Conservation (phyloP, 306 rosid genomes). For the Cucurbita argyrosperma region DNA sequence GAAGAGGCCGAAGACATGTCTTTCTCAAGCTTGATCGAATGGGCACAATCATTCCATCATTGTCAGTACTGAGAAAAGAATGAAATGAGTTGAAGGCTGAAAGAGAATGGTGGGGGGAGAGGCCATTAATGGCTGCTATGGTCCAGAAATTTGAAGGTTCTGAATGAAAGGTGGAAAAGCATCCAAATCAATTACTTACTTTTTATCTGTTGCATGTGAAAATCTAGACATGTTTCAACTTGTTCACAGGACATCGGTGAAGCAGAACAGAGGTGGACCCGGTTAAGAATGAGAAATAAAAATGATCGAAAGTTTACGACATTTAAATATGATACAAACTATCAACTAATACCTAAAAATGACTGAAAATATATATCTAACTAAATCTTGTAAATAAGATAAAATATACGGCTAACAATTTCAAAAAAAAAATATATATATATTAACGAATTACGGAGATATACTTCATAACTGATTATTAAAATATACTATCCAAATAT, state of each 20-base stretch:
- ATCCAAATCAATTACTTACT: background rate
- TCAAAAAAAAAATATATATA: no score
- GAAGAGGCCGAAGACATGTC: no score
- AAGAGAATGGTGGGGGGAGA: background rate
- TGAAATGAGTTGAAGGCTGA: background rate
- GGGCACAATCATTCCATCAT: background rate
- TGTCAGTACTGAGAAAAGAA: background rate
- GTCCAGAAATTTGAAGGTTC: background rate
- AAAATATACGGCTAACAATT: no score
- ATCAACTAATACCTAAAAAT: no score
- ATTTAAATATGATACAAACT: no score
- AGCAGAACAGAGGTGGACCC: background rate
- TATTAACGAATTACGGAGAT: no score
- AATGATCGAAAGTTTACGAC: no score
- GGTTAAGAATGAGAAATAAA: no score
- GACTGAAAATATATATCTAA: no score
- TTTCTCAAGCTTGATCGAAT: background rate
- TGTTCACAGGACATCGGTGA: background rate
- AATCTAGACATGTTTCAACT: background rate
- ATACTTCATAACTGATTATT: no score
- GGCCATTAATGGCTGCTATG: slow-evolving; percentile 1
- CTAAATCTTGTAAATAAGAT: no score
- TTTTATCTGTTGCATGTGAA: background rate
- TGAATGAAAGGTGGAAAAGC: slow-evolving; percentile 1
- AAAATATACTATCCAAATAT: no score